These are phyloP conservation scores for Vitellaria paradoxa DNA, from an alignment of 179 eudicot genomes.

Conservation along the genomic window DNA sequence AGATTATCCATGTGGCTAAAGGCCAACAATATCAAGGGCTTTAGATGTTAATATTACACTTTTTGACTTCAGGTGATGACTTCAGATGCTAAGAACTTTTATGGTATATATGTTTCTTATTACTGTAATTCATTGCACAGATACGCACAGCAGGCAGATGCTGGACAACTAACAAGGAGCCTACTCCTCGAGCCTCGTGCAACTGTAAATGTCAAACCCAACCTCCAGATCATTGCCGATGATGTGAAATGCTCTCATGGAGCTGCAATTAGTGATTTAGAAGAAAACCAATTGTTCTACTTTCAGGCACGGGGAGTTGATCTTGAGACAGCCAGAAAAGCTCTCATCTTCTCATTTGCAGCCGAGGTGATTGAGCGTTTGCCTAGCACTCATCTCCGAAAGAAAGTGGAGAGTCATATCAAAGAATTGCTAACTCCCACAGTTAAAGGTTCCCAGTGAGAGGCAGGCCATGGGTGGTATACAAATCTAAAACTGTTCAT, in stretches of 20 bases:
- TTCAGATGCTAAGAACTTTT: background rate
- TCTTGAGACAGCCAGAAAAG: conserved; percentile 65
- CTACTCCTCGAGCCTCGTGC: conserved; percentile 91
- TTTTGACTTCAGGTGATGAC: no score
- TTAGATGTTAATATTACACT: no score
- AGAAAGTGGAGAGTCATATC: conserved; percentile 55
- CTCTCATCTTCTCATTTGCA: conserved; percentile 82
- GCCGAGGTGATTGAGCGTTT: conserved; percentile 75
- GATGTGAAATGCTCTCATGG: conserved; percentile 98
- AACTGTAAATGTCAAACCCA: conserved; percentile 86
- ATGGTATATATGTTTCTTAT: background rate
- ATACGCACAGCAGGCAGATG: conserved; percentile 90
- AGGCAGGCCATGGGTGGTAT: background rate
- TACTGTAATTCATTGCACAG: conserved; percentile 31
- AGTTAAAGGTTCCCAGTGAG: conserved; percentile 9
- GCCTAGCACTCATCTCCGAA: conserved; percentile 45
- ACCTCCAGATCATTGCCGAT: conserved; percentile 91
- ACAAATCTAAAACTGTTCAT: background rate
- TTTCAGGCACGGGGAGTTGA: conserved; percentile 85
- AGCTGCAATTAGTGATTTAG: conserved; percentile 91
- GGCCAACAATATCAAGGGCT: no score
- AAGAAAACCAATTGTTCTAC: conserved; percentile 88
- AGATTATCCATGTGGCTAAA: no score
- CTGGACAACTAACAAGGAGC: conserved; percentile 88
- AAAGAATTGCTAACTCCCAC: conserved; percentile 44